phyloP scores from a whole-genome alignment of 352 stramenopile species.

The Pythium graminicola region DNA sequence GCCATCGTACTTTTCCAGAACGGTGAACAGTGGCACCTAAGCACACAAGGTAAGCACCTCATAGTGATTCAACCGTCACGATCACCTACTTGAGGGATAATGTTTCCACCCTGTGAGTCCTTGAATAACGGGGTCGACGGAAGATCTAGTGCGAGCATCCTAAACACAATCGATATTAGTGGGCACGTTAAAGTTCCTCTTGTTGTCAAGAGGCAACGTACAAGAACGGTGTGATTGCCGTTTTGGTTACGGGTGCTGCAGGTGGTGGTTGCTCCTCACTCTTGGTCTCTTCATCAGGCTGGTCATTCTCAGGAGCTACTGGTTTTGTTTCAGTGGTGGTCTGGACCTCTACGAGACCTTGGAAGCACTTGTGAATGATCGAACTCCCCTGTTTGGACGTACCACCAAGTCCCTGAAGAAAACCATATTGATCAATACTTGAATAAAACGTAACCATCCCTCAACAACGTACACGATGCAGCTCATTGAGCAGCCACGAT shows the following conservation, averaged over 20 bases:
- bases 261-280: constrained; percentile 9
- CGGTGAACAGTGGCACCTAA: constrained; percentile 94
- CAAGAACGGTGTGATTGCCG: constrained; percentile 58
- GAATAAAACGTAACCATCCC: neutral
- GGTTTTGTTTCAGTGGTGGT: constrained; percentile 65
- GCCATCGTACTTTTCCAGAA: constrained; percentile 98
- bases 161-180: constrained; percentile 25
- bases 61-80: too few species aligned
- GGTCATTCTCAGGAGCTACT: constrained; percentile 24
- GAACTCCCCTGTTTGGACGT: constrained; percentile 80
- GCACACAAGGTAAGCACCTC: neutral
- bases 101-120: constrained; percentile 93
- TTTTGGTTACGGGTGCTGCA: constrained; percentile 25
- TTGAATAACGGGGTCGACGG: constrained; percentile 98
- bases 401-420: constrained; percentile 63
- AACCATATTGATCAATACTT: too few species aligned
- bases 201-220: constrained; percentile 21
- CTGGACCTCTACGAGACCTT: constrained; percentile 92
- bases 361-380: constrained; percentile 96
- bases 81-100: constrained; percentile 88
- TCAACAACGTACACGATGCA: constrained; percentile 73
- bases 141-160: constrained; percentile 96
- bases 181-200: neutral
- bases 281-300: constrained; percentile 25
- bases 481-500: constrained; percentile 93